These are phyloP conservation scores for Chaetomiaceae sp. DNA, from an alignment of 2,329 filamentous ascomycete species.

Conservation along the genomic window DNA sequence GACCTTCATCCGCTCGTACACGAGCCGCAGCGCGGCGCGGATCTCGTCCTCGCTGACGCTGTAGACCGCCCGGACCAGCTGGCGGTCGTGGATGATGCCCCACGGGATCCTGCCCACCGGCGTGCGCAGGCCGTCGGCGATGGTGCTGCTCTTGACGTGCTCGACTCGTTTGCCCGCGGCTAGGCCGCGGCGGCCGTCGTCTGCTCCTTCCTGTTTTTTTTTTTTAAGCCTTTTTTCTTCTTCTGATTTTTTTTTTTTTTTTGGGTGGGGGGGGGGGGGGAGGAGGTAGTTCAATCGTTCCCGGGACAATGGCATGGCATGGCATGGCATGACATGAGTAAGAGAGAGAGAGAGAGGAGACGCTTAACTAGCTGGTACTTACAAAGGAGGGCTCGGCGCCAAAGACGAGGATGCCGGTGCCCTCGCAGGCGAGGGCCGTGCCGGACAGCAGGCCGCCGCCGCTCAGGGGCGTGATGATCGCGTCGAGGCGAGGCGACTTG, in stretches of 20 bases:
- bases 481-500: conserved; percentile 24
- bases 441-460: conserved; percentile 87
- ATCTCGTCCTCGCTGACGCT: conserved; percentile 81
- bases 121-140: conserved; percentile 85
- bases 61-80: conserved; percentile 67
- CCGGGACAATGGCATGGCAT: too few species aligned
- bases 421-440: conserved; percentile 69
- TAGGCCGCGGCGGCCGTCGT: conserved; percentile 74
- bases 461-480: conserved; percentile 62
- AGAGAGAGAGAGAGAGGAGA: too few species aligned
- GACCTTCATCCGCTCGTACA: conserved; percentile 84
- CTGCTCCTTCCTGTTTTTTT: conserved; percentile 78
- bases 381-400: conserved; percentile 80
- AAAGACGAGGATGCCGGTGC: conserved; percentile 71
- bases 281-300: too few species aligned
- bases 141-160: conserved; percentile 66
- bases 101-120: conserved; percentile 75
- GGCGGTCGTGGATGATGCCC: conserved; percentile 66
- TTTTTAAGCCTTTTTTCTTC: too few species aligned
- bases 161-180: conserved; percentile 55
- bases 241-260: too few species aligned
- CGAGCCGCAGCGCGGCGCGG: conserved; percentile 66
- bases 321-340: too few species aligned
- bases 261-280: too few species aligned
- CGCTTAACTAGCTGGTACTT: too few species aligned